Evolutionary conservation across 306 rosid species (phyloP).

Genomic region (Delonix regia): DNA sequence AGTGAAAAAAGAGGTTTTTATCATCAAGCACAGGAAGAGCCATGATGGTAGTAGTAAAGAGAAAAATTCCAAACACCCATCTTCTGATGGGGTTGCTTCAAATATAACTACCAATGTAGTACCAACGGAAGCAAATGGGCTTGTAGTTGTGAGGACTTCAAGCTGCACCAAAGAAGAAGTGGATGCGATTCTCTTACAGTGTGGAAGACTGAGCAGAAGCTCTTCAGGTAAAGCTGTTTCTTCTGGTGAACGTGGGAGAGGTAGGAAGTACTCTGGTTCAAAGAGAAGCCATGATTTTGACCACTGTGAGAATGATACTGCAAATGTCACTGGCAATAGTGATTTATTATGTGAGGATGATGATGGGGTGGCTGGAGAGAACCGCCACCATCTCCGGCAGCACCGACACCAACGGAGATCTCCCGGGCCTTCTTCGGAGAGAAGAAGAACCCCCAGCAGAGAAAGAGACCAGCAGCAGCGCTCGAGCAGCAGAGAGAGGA

Average conservation of each 20-base stretch:
- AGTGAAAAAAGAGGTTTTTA: conserved; percentile 72
- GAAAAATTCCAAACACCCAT: conserved; percentile 36
- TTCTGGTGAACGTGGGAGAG: conserved; percentile 47
- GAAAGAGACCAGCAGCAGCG: conserved; percentile 74
- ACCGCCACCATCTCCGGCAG: conserved; percentile 46
- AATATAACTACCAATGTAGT: background rate
- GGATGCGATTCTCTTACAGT: conserved; percentile 71
- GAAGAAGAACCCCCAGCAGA: conserved; percentile 91
- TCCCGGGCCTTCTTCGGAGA: conserved; percentile 54
- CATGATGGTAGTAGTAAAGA: conserved; percentile 72
- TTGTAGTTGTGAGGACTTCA: too few species aligned
- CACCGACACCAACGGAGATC: conserved; percentile 62
- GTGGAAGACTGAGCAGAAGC: conserved; percentile 76
- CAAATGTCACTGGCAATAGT: conserved; percentile 26
- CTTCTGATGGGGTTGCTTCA: conserved; percentile 32
- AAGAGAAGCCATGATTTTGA: conserved; percentile 82
- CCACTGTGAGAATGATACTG: conserved; percentile 46
- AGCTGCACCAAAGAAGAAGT: background rate
- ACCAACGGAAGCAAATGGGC: conserved; percentile 37
- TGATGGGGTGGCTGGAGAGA: conserved; percentile 33
- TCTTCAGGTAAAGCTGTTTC: conserved; percentile 58
- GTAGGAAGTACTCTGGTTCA: conserved; percentile 80
- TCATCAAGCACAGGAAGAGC: conserved; percentile 83
- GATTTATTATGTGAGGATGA: conserved; percentile 42
- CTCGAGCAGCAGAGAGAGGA: conserved; percentile 77